Evolutionary conservation across 1,284 basidiomycete genomes (phyloP), one percentile per base, ranked within the genome.

Genomic region (Entoloma clypeatum): DNA sequence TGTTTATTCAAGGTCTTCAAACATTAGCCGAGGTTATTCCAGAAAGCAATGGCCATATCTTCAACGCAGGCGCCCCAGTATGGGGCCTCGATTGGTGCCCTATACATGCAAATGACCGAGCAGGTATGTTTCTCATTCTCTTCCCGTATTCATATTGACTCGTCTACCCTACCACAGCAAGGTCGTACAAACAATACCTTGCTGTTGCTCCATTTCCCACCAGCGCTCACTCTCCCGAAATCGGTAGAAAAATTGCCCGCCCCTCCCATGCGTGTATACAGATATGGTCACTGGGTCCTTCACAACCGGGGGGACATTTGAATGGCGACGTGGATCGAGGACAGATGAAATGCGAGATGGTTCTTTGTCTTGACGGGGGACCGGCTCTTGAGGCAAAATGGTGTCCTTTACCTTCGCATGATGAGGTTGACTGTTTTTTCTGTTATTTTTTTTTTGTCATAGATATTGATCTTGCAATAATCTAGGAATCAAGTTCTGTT

Each of bases 31-130:
- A 71, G 10, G 70, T 71, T 43, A 64, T 76, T 32, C 60, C 72
- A 2, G 72, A 68, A 26, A 76, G 73, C 45, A 64, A 71, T 21
- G 70, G 80, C 0, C 74, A 84, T 48, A 66, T 91, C 0, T 83
- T 95, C 62, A 86, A 84, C 48, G 83, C 86, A 0, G 93, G 93
- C 2, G 84, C 82, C 2, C 86, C 88, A 0, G 85, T 90, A 10
- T 92, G 86, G 82, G 87, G 80, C 0, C 58, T 94, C 13, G 90
- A 93, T 53, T 96, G 92, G 92, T 92, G 90, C 58, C 92, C 92
- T 1, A 79, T 82, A 13, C 74, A 85, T 45, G 67, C 74, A 17
- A 65, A 71, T 18, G 79, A 85, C 38, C 72, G 80, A 37, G 52
- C 63, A 35, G 55, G 86, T 86, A 48, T 48, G 70, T 56, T n/a